These are phyloP conservation scores for Eremomyces bilateralis DNA, from an alignment of 495 filamentous ascomycete genomes.

Conservation along the genomic window DNA sequence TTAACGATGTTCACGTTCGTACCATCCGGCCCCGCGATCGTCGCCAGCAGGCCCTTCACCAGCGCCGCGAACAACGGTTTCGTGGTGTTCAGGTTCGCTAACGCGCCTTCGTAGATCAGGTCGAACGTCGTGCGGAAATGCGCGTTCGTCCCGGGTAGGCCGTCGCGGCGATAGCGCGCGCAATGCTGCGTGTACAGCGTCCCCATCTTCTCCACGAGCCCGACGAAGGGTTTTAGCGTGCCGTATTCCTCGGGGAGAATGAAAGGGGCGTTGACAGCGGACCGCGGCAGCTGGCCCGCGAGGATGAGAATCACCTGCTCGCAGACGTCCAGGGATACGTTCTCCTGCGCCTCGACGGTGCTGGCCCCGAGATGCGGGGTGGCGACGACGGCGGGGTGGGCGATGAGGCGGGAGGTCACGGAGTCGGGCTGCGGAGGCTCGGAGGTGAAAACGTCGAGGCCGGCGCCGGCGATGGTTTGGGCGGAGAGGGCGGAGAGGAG, in stretches of 20 bases:
- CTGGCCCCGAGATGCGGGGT: conserved; percentile 55
- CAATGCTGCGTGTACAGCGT: conserved; percentile 50
- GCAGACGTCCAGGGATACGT: conserved; percentile 53
- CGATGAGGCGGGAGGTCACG: conserved; percentile 30
- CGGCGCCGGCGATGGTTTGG: conserved; percentile 47
- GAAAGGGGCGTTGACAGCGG: conserved; percentile 49
- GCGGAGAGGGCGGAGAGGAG: conserved; percentile 41
- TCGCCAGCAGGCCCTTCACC: conserved; percentile 40
- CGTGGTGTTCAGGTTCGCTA: conserved; percentile 39
- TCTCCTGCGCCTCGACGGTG: conserved; percentile 58
- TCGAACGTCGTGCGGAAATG: conserved; percentile 36
- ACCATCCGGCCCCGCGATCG: conserved; percentile 33
- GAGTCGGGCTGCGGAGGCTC: conserved; percentile 38
- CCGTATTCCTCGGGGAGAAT: conserved; percentile 52
- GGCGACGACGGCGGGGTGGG: conserved; percentile 40
- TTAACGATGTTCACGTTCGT: conserved; percentile 57
- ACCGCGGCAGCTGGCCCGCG: conserved; percentile 39
- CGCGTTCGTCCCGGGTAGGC: conserved; percentile 4
- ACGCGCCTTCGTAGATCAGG: conserved; percentile 42
- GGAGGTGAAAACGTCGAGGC: conserved; percentile 50
- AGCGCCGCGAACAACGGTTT: conserved; percentile 48
- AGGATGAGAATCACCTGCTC: conserved; percentile 48
- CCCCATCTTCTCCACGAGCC: conserved; percentile 46
- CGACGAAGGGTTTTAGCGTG: conserved; percentile 46
- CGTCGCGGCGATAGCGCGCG: conserved; percentile 5